Evolutionary conservation across 2,329 filamentous ascomycete species (phyloP).

Genomic region (Aspergillus hortae): DNA sequence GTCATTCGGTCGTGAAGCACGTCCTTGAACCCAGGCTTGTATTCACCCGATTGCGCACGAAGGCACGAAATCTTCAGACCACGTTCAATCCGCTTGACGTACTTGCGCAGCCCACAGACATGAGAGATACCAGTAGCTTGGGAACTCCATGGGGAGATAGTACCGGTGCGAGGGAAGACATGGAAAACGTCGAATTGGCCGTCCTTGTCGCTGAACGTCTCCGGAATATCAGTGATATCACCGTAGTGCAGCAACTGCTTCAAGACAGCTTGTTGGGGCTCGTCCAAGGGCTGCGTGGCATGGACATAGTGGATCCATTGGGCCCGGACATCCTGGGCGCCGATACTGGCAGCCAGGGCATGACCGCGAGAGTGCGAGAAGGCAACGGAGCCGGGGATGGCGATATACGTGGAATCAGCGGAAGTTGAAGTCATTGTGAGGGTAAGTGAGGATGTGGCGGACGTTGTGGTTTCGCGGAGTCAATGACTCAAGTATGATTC

Average conservation of each 20-base stretch:
- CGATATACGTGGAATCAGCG: slow-evolving; percentile 30
- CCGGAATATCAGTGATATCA: slow-evolving; percentile 48
- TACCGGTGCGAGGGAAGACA: slow-evolving; percentile 73
- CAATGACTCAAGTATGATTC: slow-evolving; percentile 2
- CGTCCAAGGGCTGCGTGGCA: slow-evolving; percentile 48
- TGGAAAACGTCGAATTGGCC: slow-evolving; percentile 60
- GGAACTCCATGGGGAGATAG: slow-evolving; percentile 93
- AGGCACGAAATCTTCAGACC: slow-evolving; percentile 71
- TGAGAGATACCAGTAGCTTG: slow-evolving; percentile 92
- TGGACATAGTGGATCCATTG: slow-evolving; percentile 63
- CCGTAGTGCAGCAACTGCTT: slow-evolving; percentile 61
- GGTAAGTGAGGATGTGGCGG: slow-evolving; percentile 8
- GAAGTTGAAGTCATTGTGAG: slow-evolving; percentile 26
- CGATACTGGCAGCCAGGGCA: slow-evolving; percentile 41
- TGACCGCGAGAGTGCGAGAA: slow-evolving; percentile 45
- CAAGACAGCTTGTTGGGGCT: slow-evolving; percentile 49
- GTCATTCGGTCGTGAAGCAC: slow-evolving; percentile 93
- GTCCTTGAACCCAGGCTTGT: slow-evolving; percentile 58
- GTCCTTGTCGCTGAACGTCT: slow-evolving; percentile 45
- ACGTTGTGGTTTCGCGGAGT: slow-evolving; percentile 5
- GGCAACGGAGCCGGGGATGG: slow-evolving; percentile 41
- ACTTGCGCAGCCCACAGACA: slow-evolving; percentile 75
- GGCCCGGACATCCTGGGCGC: slow-evolving; percentile 42
- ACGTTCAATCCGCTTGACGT: slow-evolving; percentile 77
- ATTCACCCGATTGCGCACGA: slow-evolving; percentile 54